Percentiles rank a stretch among this genome's conserved stretches.
These are phyloP conservation scores for Glycine latifolia DNA, from an alignment of 306 rosid genomes.

Conservation along the genomic window DNA sequence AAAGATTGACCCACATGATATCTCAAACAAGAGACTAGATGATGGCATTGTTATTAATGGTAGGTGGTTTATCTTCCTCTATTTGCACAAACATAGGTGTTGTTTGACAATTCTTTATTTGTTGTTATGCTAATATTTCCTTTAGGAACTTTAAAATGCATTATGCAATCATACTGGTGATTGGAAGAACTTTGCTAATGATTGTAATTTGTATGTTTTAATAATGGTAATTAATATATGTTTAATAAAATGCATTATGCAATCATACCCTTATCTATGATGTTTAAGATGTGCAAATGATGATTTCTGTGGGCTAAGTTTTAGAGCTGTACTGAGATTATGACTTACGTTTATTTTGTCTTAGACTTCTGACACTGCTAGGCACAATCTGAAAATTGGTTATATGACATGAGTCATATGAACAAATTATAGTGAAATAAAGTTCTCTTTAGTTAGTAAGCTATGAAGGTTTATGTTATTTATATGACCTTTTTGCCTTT, in stretches of 20 bases:
- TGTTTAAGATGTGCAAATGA: not conserved
- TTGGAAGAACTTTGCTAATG: conserved; percentile 28
- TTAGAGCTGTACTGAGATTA: conserved; percentile 19
- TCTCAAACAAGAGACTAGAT: conserved; percentile 84
- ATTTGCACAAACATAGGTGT: conserved; percentile 31
- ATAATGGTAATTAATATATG: not conserved
- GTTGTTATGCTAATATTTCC: conserved; percentile 10
- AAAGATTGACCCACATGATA: conserved; percentile 72
- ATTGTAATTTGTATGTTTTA: not conserved
- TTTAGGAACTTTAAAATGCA: conserved; percentile 23
- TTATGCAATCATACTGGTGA: conserved; percentile 26
- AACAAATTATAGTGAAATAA: not conserved
- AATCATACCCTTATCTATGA: not conserved
- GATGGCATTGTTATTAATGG: conserved; percentile 63
- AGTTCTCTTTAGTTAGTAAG: not conserved
- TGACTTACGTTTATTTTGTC: conserved; percentile 19
- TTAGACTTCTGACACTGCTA: conserved; percentile 10
- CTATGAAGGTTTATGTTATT: conserved; percentile 19
- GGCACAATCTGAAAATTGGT: not conserved
- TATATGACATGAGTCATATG: not conserved
- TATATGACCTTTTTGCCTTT: conserved; percentile 13
- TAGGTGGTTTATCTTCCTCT: conserved; percentile 46
- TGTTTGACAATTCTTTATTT: conserved; percentile 20
- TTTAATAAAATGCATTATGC: too few species aligned
- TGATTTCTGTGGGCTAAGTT: not conserved